Evolutionary conservation across 192 early-diverging fungal genomes (phyloP), one percentile per base, ranked within the genome.

Genomic region (Backusella tuberculispora): DNA sequence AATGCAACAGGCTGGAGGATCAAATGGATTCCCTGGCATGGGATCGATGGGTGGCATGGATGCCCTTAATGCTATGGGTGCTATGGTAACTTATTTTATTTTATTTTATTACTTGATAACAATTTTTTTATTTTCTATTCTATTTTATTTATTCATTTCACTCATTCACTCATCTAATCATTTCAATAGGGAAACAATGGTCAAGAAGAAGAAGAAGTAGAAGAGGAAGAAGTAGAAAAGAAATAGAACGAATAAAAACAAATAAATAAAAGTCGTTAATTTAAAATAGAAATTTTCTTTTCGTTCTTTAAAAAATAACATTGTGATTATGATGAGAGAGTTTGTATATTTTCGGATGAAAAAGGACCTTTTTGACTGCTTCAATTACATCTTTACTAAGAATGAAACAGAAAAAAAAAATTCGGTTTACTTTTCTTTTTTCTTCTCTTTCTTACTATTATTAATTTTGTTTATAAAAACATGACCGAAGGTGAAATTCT

Each of bases 21-120:
- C 90, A 84, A 81, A 76, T 43, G 89, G 86, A 56, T 88, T 89
- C 85, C 75, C 77, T 9, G 84, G 85, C 21, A 82, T 87, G 85
- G 80, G 81, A 24, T 14, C 6, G 83, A 43, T 63, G 42, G 71
- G 37, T 19, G 24, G 50, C 19, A 14, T 75, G 7, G 38, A 41
- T 40, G 64, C 38, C 6, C 34, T 47, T 15, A 41, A 42, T 6
- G 26, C 41, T 26, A 34, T 43, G 69, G 21, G 21, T 10, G 9
- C 17, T 65, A 26, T 19, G 21, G 63, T 19, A 13, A 19, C 14
- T 29, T 17, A 10, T 34, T 1, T 1, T 1, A 12, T 14, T 12
- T 65, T 5, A 10, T 21, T 65, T 34, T 1, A 12, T 29, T n/a
- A n/a, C n/a, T n/a, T n/a, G n/a, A n/a, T n/a, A n/a, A n/a, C 17